Percentiles rank a stretch among this genome's conserved stretches.
These are phyloP conservation scores for Arachis monticola DNA, from an alignment of 331 rosid species.

Conservation along the genomic window DNA sequence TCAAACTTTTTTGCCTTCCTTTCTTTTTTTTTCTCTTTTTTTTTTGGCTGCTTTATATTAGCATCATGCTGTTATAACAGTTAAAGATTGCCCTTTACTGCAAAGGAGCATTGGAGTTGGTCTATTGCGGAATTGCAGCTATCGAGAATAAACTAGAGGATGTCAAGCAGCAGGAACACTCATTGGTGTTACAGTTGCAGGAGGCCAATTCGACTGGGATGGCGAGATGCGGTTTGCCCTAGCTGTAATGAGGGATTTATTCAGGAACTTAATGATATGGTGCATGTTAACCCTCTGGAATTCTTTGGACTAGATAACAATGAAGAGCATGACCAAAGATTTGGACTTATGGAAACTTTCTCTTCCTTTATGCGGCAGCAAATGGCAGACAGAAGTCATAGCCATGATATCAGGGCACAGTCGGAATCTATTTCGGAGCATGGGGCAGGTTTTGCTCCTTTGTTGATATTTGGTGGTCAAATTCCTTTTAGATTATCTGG, in stretches of 20 bases:
- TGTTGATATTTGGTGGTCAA: slow-evolving; percentile 77
- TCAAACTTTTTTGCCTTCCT: neutral
- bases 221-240: slow-evolving; percentile 57
- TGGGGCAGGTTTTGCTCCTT: slow-evolving; percentile 54
- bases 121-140: slow-evolving; percentile 11
- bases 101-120: slow-evolving; percentile 35
- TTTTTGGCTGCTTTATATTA: slow-evolving; percentile 24
- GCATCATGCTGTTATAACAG: slow-evolving; percentile 32
- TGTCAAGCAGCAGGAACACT: slow-evolving; percentile 67
- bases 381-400: slow-evolving; percentile 53
- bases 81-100: slow-evolving; percentile 33
- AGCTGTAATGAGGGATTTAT: slow-evolving; percentile 63
- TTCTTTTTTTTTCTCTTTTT: too few species aligned
- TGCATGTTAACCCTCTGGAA: slow-evolving; percentile 50
- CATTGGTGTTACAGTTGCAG: slow-evolving; percentile 72
- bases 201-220: slow-evolving; percentile 50
- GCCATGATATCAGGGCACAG: slow-evolving; percentile 48
- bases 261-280: slow-evolving; percentile 70
- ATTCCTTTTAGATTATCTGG: slow-evolving; percentile 65
- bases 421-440: slow-evolving; percentile 58
- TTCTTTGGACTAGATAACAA: slow-evolving; percentile 46
- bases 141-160: slow-evolving; percentile 40
- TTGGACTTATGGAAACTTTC: slow-evolving; percentile 60
- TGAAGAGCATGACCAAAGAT: slow-evolving; percentile 48
- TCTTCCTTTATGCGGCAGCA: slow-evolving; percentile 62